Percentiles rank a stretch among this genome's conserved stretches.
These are phyloP conservation scores for Penicillium angulare DNA, from an alignment of 495 filamentous ascomycete genomes.

Conservation along the genomic window DNA sequence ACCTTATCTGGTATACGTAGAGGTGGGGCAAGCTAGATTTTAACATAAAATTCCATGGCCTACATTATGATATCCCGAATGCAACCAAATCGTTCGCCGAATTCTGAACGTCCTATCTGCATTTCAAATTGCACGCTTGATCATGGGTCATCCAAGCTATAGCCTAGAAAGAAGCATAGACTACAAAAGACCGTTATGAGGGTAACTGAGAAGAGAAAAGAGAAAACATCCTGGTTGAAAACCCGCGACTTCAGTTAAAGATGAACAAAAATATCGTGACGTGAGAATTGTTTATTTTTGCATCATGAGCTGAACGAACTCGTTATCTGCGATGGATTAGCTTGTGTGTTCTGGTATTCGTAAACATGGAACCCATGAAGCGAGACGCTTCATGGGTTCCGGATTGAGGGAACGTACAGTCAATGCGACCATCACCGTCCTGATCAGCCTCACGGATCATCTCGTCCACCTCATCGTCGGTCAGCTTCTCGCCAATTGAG, in stretches of 20 bases:
- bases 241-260: conserved; percentile 34
- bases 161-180: conserved; percentile 24
- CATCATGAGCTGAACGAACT: conserved; percentile 99
- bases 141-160: conserved; percentile 30
- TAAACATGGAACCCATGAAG: too few relatives aligned
- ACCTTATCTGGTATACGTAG: too few relatives aligned
- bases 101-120: conserved; percentile 15
- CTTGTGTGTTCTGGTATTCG: neutral
- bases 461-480: conserved; percentile 99
- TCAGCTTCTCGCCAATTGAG: conserved; percentile 98
- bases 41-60: conserved; percentile 8
- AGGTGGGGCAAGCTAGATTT: neutral
- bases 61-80: conserved; percentile 15
- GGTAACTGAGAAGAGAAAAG: conserved; percentile 22
- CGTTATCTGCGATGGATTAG: conserved; percentile 72
- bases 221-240: conserved; percentile 23
- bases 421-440: conserved; percentile 95
- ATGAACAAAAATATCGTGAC: conserved; percentile 25
- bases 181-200: conserved; percentile 31
- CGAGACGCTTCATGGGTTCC: neutral
- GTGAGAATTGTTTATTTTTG: conserved; percentile 77
- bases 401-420: conserved; percentile 60
- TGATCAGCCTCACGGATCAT: conserved; percentile 99
- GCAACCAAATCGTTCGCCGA: conserved; percentile 8
- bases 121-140: conserved; percentile 30